Evolutionary conservation across 495 filamentous ascomycete species (phyloP).

Genomic region (Durotheca rogersii): DNA sequence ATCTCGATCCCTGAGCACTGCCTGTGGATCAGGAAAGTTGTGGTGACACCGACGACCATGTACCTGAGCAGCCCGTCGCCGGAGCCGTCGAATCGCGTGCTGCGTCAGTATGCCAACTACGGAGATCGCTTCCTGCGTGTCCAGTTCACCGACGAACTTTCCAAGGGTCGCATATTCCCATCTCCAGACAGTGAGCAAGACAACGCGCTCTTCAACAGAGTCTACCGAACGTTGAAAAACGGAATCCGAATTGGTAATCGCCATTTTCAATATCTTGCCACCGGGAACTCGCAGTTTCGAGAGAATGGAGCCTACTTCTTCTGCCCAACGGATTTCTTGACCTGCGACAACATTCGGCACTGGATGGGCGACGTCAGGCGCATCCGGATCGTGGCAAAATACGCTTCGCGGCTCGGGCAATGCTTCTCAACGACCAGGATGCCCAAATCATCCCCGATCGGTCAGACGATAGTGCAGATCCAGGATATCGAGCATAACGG

Average conservation of each 20-base stretch:
- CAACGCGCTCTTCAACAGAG: conserved; percentile 71
- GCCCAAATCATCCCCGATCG: conserved; percentile 35
- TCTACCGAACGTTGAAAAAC: conserved; percentile 68
- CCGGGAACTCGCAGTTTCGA: conserved; percentile 92
- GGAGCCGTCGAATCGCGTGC: conserved; percentile 85
- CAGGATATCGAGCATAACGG: conserved; percentile 66
- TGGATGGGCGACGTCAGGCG: conserved; percentile 89
- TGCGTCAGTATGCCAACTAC: conserved; percentile 66
- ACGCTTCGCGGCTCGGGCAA: conserved; percentile 85
- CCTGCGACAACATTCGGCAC: conserved; percentile 71
- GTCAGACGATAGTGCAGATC: conserved; percentile 45
- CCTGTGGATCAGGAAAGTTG: conserved; percentile 70
- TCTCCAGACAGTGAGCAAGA: conserved; percentile 51
- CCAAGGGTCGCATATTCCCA: conserved; percentile 49
- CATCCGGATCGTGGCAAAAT: conserved; percentile 78
- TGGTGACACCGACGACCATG: conserved; percentile 79
- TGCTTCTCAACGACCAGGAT: conserved; percentile 92
- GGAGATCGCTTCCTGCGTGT: conserved; percentile 88
- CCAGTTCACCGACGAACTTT: conserved; percentile 80
- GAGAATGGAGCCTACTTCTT: conserved; percentile 93
- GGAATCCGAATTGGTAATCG: conserved; percentile 81
- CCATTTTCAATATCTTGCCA: conserved; percentile 88
- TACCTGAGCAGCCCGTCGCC: conserved; percentile 73
- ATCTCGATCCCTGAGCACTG: conserved; percentile 69
- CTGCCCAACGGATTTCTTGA: conserved; percentile 60